phyloP scores from a whole-genome alignment of 257 asterid species.

The Verbascum thapsus region DNA sequence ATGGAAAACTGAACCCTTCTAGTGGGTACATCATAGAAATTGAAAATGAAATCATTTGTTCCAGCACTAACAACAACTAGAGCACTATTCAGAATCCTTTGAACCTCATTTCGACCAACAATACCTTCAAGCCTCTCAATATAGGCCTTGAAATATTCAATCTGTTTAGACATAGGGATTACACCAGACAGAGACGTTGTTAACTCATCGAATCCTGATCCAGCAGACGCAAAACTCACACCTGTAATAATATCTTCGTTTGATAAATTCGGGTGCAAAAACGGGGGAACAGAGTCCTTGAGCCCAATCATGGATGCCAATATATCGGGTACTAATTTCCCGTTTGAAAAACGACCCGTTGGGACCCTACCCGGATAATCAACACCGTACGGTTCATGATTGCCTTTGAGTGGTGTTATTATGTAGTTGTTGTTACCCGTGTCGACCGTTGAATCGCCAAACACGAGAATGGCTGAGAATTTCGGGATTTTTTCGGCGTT shows the following conservation, averaged over 20 bases:
- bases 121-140: constrained; percentile 41
- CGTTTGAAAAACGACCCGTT: constrained; percentile 73
- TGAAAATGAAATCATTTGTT: constrained; percentile 59
- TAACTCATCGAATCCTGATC: constrained; percentile 74
- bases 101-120: constrained; percentile 46
- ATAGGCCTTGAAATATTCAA: constrained; percentile 38
- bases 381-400: constrained; percentile 63
- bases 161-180: constrained; percentile 57
- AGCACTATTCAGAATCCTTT: constrained; percentile 39
- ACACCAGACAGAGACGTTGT: constrained; percentile 46
- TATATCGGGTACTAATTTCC: constrained; percentile 71
- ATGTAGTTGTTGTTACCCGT: constrained; percentile 81
- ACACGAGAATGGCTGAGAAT: constrained; percentile 60
- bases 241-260: constrained; percentile 56
- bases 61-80: constrained; percentile 67
- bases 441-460: constrained; percentile 75
- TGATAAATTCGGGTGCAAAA: constrained; percentile 56
- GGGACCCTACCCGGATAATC: constrained; percentile 52
- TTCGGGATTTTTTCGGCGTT: constrained; percentile 26
- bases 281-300: constrained; percentile 61
- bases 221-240: constrained; percentile 78
- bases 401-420: constrained; percentile 36
- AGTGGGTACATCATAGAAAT: constrained; percentile 55
- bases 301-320: constrained; percentile 61
- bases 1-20: constrained; percentile 50